Evolutionary conservation across 345 rosid species (phyloP).

Genomic region (Citrus sp.): DNA sequence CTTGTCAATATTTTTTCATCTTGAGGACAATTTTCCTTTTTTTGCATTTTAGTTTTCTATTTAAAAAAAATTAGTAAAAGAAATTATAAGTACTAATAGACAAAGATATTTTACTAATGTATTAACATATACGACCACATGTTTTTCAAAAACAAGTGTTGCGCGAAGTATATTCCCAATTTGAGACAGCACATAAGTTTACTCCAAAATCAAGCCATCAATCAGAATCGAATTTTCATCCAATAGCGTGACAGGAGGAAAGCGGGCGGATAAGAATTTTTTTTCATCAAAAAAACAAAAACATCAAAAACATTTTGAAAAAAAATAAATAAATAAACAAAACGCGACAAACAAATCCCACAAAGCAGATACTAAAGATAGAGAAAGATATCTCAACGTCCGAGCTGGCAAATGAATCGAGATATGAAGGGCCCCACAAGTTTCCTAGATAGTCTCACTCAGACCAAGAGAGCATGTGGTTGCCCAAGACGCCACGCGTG

Average conservation of each 20-base stretch:
- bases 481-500: slow-evolving; percentile 46
- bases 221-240: not conserved
- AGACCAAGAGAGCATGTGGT: slow-evolving; percentile 51
- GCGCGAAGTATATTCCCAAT: not conserved
- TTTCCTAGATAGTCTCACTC: not conserved
- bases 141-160: not conserved
- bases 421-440: slow-evolving; percentile 20
- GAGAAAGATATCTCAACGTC: slow-evolving; percentile 50
- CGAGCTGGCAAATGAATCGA: slow-evolving; percentile 45
- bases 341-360: not conserved
- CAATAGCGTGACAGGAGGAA: not conserved
- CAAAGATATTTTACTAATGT: not conserved
- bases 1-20: no score
- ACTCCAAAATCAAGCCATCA: not conserved
- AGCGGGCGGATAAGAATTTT: not conserved
- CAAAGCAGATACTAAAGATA: slow-evolving; percentile 19
- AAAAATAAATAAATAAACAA: not conserved
- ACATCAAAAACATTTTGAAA: not conserved
- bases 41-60: no score
- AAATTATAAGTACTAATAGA: not conserved
- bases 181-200: not conserved
- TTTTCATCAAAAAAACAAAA: not conserved
- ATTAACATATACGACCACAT: not conserved
- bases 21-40: no score
- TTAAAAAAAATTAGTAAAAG: no score